Evolutionary conservation across 169 alveolate species (phyloP), one percentile per base, ranked within the genome.

Genomic region (Miamiensis avidus): DNA sequence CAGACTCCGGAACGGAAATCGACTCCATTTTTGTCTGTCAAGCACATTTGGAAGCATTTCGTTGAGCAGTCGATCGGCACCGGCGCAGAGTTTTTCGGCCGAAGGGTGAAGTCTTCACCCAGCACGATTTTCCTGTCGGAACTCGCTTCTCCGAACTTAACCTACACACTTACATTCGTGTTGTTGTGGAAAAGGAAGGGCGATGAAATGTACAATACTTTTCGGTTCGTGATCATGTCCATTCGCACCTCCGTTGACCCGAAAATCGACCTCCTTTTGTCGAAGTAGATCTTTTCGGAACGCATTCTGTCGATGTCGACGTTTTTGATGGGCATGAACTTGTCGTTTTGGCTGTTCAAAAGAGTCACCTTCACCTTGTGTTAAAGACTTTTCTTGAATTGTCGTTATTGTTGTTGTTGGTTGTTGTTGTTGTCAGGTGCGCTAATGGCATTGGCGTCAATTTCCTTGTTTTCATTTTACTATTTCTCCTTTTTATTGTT

Each of bases 171-270:
- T 32, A 34, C 31, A 29, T 29, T 31, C 4, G 76, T 34, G 0
- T 79, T 34, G 64, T 65, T 49, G 15, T 29, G 34, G 27, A 79
- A 65, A 15, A 34, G 29, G 20, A 29, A 34, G 65, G 76, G 76
- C 34, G 84, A 79, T 29, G 84, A 79, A 65, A 79, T 79, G 29
- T 49, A 34, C 29, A 79, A 65, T n/a, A 79, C 76, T 64, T 79
- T 79, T 72, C 65, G 34, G 0, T 33, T 34, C 20, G 84, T 34
- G 65, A 34, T 64, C 34, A 29, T n/a, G 29, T 79, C 84, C 65
- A 79, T 33, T 49, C 64, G 34, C 0, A 79, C 84, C 64, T 79
- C 84, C 6, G 84, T 49, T 1, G 65, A 34, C 6, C 34, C 76
- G n/a, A 49, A 28, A 26, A 79, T 29, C 28, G 0, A 49, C 76